Conservation (phyloP, 2,329 filamentous ascomycete species). For the Aureobasidium sp. region DNA sequence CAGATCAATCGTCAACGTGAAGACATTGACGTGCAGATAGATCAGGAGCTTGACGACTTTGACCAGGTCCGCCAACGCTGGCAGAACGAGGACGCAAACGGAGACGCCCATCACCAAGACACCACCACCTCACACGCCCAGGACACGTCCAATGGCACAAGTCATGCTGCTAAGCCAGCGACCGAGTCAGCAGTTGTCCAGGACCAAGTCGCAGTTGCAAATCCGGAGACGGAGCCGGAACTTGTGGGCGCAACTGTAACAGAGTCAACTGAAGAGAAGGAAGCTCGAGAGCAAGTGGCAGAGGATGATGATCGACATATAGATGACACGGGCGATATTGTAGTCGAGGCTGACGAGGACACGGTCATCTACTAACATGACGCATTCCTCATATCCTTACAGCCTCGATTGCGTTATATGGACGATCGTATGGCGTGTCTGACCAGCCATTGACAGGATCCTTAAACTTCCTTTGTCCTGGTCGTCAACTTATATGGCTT, state of each 20-base stretch:
- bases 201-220: neutral
- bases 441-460: neutral
- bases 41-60: constrained; percentile 57
- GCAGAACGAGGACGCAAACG: constrained; percentile 21
- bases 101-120: constrained; percentile 15
- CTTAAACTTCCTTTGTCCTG: neutral
- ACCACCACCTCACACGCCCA: neutral
- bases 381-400: neutral
- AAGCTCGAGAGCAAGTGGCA: constrained; percentile 10
- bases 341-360: constrained; percentile 80
- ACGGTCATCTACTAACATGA: constrained; percentile 71
- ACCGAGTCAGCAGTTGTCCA: neutral
- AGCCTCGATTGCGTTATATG: neutral
- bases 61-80: constrained; percentile 36
- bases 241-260: neutral
- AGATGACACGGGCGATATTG: constrained; percentile 67
- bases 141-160: neutral
- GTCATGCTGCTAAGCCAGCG: neutral
- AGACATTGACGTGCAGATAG: constrained; percentile 54
- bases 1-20: constrained; percentile 61
- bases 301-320: constrained; percentile 15
- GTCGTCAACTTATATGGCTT: neutral
- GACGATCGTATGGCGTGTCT: neutral
- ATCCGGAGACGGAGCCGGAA: neutral
- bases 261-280: neutral